Evolutionary conservation across 441 rosid genomes (phyloP), one percentile per base, ranked within the genome.

Genomic region (Bocquillonia castaneifolia): DNA sequence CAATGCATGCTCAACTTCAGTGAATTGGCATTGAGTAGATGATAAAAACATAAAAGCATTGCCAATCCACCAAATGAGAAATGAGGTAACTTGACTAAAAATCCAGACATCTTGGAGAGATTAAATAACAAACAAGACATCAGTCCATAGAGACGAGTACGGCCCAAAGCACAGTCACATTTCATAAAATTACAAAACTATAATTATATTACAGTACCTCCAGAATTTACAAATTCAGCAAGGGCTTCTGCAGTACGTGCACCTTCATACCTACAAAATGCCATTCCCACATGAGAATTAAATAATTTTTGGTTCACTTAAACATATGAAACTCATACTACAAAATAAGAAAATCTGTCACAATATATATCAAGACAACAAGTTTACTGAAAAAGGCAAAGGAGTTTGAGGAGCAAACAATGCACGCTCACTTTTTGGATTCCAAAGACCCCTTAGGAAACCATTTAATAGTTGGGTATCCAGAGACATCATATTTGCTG

Each of bases 381-480:
- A n/a, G n/a, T n/a, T n/a, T n/a, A n/a, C n/a, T n/a, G n/a, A n/a
- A n/a, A n/a, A n/a, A n/a, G n/a, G n/a, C n/a, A n/a, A n/a, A n/a
- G n/a, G n/a, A n/a, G n/a, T n/a, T n/a, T n/a, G n/a, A n/a, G n/a
- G n/a, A n/a, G n/a, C n/a, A n/a, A n/a, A n/a, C n/a, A n/a, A n/a
- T n/a, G n/a, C 66, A 18, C 39, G 40, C 87, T 85, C 79, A 93
- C 98, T 87, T 88, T 73, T 88, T 86, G 59, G 97, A 89, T 67
- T 93, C 96, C 78, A 84, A 79, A 57, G 96, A 85, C 40, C 98
- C 97, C 74, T 86, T 91, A 14, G 96, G 90, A 76, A 94, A 91
- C 99, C 97, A 94, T 42, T 91, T 85, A 72, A 94, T 67, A 5
- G 97, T 88, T 5, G 99, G 99, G 76, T 88, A 92, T 31, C 99